Conservation (phyloP, 768 basidiomycete species). For the Mycena polygramma region DNA sequence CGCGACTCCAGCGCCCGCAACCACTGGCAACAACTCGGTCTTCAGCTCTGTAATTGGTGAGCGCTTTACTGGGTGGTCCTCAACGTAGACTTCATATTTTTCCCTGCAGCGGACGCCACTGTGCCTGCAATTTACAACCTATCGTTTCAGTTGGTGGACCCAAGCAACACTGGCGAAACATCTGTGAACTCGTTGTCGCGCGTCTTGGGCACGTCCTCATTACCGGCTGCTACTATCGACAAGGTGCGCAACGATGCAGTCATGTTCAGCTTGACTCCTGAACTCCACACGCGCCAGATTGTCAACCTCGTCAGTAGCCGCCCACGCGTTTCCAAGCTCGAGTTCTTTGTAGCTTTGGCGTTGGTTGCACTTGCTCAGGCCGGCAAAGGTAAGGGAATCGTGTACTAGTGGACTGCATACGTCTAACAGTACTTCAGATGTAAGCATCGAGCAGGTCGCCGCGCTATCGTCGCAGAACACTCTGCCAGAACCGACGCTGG, state of each 20-base stretch:
- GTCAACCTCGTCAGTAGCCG: conserved; percentile 89
- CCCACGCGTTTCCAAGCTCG: conserved; percentile 85
- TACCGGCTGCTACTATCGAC: conserved; percentile 88
- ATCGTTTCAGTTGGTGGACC: conserved; percentile 81
- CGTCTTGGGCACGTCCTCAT: conserved; percentile 79
- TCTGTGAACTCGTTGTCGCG: conserved; percentile 89
- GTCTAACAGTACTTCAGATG: conserved; percentile 58
- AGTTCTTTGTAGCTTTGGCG: conserved; percentile 93
- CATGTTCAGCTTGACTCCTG: conserved; percentile 13
- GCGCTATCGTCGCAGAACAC: conserved; percentile 82
- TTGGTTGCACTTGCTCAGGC: conserved; percentile 89
- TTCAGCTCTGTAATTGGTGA: conserved; percentile 81
- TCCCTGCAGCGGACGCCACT: conserved; percentile 75
- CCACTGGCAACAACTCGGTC: conserved; percentile 52
- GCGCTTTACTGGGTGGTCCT: conserved; percentile 22
- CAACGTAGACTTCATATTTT: conserved; percentile 14
- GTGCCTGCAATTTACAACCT: conserved; percentile 83
- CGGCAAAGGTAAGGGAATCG: conserved; percentile 69
- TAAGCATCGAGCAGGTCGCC: conserved; percentile 86
- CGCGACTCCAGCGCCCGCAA: conserved; percentile 69
- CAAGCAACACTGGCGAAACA: conserved; percentile 77
- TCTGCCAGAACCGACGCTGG: conserved; percentile 80
- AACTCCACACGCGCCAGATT: conserved; percentile 66
- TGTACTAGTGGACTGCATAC: conserved; percentile 1
- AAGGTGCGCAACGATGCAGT: conserved; percentile 60